Percentiles rank a stretch among this genome's conserved stretches.
Conservation (phyloP, 2,329 filamentous ascomycete genomes). For the Paraconiothyrium brasiliense region DNA sequence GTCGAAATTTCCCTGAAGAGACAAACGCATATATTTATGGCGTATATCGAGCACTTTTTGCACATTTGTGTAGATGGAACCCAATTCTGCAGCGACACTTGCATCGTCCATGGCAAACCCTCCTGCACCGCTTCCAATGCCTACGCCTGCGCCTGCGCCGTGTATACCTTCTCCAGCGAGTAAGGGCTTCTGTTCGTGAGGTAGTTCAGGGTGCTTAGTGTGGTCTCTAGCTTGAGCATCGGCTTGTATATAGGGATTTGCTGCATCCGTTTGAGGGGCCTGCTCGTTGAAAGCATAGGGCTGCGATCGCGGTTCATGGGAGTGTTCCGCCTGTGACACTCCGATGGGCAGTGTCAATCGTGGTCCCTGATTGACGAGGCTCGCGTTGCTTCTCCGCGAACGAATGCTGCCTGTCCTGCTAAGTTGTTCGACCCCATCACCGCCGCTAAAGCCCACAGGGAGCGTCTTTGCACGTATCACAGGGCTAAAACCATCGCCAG, state of each 20-base stretch:
- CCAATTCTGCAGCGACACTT: constrained; percentile 83
- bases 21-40: constrained; percentile 87
- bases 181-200: constrained; percentile 66
- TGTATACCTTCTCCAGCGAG: constrained; percentile 65
- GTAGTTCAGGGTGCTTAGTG: constrained; percentile 59
- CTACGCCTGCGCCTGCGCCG: constrained; percentile 67
- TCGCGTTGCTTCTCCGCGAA: constrained; percentile 52
- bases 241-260: constrained; percentile 53
- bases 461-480: constrained; percentile 56
- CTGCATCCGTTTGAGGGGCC: constrained; percentile 23
- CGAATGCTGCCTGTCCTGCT: constrained; percentile 54
- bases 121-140: constrained; percentile 68
- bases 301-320: constrained; percentile 37
- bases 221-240: constrained; percentile 61
- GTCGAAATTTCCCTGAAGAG: constrained; percentile 80
- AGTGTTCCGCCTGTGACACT: constrained; percentile 42
- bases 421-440: constrained; percentile 45
- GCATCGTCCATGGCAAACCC: constrained; percentile 77
- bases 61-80: constrained; percentile 87
- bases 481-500: constrained; percentile 52
- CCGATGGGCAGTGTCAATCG: constrained; percentile 37
- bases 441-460: constrained; percentile 51
- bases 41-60: constrained; percentile 88
- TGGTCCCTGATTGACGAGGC: constrained; percentile 40
- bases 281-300: constrained; percentile 26